Evolutionary conservation across 805 yeast species (phyloP), one percentile per base, ranked within the genome.

Genomic region (Wickerhamiella dianesei): DNA sequence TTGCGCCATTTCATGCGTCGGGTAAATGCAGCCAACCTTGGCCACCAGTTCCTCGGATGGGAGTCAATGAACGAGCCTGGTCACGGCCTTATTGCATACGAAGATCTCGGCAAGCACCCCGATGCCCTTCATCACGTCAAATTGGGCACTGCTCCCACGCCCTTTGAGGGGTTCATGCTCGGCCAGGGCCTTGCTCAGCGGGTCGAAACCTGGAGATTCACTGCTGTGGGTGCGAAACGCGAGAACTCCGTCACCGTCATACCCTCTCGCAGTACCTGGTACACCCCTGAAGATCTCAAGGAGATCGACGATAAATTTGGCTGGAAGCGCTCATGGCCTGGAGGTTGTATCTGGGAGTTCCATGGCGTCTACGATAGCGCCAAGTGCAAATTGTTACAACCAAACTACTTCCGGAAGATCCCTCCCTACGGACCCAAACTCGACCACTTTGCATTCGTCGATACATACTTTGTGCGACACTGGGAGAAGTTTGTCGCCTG

Each of bases 31-130:
- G 59, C 62, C 8, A 53, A 56, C 40, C 53, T 59, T 44, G 59
- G 59, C 37, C 53, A 71, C 73, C 16, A 62, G n/a, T 62, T 84
- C 2, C 50, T 82, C 8, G 96, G 94, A 1, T 69, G 84, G 45
- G 96, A 87, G 64, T 72, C 82, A 43, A 59, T 88, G 66, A 87
- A 87, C 60, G 96, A 87, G 62, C 96, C 96, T 9, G 82, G 77
- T 53, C 60, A 67, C 44, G 96, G 96, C 0, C 71, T 78, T 48
- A 71, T 81, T 44, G 94, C 89, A 0, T 71, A 72, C 43, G 64
- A 65, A 3, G 71, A 83, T 58, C 62, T 88, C 25, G 67, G 42
- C 45, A 41, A 43, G 45, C 45, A 52, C 36, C 55, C 57, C 8
- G 41, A 43, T 3, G 41, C 45, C 41, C 48, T 46, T 3, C 45